Percentiles rank a stretch among this genome's conserved stretches.
Evolutionary conservation across 805 yeast genomes (phyloP).

Genomic region (Metschnikowia hibisci): DNA sequence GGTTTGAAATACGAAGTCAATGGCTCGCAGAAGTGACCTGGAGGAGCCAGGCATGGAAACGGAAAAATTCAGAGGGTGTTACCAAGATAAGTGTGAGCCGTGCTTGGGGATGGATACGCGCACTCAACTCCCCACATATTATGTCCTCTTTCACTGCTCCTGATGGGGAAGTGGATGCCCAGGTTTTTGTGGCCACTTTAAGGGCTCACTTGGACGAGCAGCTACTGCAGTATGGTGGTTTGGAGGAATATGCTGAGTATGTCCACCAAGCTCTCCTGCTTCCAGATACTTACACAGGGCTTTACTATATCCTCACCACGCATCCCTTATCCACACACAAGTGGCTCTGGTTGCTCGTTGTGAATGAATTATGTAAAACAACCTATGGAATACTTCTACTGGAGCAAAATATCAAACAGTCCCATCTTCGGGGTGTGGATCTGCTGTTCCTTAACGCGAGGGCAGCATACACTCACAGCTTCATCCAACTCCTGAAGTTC

Average conservation of each 20-base stretch:
- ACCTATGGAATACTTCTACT: background rate
- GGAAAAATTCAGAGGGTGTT: background rate
- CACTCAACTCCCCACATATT: background rate
- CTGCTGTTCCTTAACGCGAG: slow-evolving; percentile 1
- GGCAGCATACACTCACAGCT: slow-evolving; percentile 3
- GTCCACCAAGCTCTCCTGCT: slow-evolving; percentile 7
- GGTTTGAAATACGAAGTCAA: slow-evolving; percentile 10
- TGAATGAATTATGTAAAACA: background rate
- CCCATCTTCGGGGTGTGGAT: slow-evolving; percentile 1
- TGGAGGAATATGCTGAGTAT: slow-evolving; percentile 3
- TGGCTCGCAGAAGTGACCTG: slow-evolving; percentile 14
- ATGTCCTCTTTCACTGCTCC: background rate
- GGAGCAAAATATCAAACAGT: background rate
- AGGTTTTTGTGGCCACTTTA: background rate
- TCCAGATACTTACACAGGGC: slow-evolving; percentile 11
- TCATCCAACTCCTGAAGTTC: slow-evolving; percentile 1
- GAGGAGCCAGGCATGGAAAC: slow-evolving; percentile 16
- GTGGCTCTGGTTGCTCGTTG: slow-evolving; percentile 11
- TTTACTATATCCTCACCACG: slow-evolving; percentile 10
- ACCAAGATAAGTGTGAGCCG: background rate
- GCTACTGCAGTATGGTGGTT: background rate
- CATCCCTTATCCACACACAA: slow-evolving; percentile 5
- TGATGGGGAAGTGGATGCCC: background rate
- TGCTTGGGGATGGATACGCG: background rate
- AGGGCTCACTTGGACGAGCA: slow-evolving; percentile 5